Conservation (phyloP, 192 early-diverging fungal species). For the Podila epigama region DNA sequence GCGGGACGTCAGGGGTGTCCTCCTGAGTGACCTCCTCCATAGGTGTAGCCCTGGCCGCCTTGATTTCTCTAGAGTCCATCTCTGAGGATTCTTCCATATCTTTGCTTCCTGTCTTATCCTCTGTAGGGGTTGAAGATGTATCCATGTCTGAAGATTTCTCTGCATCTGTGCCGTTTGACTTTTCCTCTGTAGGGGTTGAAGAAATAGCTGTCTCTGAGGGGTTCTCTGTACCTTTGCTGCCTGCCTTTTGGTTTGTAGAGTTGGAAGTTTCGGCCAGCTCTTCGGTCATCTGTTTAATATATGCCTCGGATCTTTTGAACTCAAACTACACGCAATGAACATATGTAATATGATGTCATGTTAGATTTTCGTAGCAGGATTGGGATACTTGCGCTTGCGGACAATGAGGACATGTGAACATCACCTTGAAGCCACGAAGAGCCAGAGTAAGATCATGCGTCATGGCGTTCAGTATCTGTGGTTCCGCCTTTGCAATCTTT, state of each 20-base stretch:
- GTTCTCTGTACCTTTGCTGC: neutral
- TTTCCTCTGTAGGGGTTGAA: slow-evolving; percentile 16
- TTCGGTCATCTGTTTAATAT: slow-evolving; percentile 41
- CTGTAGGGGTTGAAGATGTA: slow-evolving; percentile 34
- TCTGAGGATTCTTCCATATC: slow-evolving; percentile 5
- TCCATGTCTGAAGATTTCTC: slow-evolving; percentile 28
- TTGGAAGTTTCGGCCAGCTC: slow-evolving; percentile 23
- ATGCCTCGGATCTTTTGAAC: slow-evolving; percentile 31
- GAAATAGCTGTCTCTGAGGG: neutral
- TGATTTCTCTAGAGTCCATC: slow-evolving; percentile 24
- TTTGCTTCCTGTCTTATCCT: slow-evolving; percentile 11
- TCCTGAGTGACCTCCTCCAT: slow-evolving; percentile 26
- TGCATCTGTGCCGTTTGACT: slow-evolving; percentile 28
- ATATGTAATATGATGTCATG: neutral
- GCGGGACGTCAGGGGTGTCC: slow-evolving; percentile 49
- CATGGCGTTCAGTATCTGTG: slow-evolving; percentile 21
- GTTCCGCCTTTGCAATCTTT: slow-evolving; percentile 13
- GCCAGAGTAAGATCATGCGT: slow-evolving; percentile 24
- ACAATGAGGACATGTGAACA: neutral
- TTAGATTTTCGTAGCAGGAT: neutral
- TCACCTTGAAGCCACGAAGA: slow-evolving; percentile 26
- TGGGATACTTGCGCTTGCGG: neutral
- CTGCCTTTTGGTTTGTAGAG: neutral
- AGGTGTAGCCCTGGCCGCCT: slow-evolving; percentile 1
- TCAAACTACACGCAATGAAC: slow-evolving; percentile 13